These are phyloP conservation scores for Monosporascus sp. DNA, from an alignment of 2,329 filamentous ascomycete species.

Conservation along the genomic window DNA sequence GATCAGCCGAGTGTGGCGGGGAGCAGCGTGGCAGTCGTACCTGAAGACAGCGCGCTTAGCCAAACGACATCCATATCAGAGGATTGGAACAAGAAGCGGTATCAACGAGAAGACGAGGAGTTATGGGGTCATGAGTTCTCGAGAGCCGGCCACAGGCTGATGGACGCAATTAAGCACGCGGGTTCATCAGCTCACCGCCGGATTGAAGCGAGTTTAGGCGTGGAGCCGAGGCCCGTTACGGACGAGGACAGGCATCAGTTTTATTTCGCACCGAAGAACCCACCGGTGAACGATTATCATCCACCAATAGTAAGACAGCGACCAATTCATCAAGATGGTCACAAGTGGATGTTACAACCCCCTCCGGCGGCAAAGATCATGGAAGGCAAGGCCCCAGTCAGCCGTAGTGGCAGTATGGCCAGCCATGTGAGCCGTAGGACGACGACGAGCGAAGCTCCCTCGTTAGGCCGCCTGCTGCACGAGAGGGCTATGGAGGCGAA, in stretches of 20 bases:
- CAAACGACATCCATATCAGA: conserved; percentile 36
- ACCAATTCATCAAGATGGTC: conserved; percentile 62
- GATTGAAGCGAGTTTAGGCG: conserved; percentile 46
- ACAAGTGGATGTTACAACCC: conserved; percentile 88
- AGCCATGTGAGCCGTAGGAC: conserved; percentile 45
- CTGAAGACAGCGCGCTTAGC: conserved; percentile 38
- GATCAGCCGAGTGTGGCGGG: conserved; percentile 39
- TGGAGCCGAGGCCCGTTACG: conserved; percentile 47
- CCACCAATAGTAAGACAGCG: conserved; percentile 77
- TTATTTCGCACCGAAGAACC: conserved; percentile 56
- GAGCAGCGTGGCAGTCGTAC: conserved; percentile 30
- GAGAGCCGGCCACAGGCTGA: conserved; percentile 49
- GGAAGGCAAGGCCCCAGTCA: conserved; percentile 74
- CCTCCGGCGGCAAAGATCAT: conserved; percentile 86
- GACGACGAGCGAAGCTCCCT: conserved; percentile 34
- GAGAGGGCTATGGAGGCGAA: conserved; percentile 43
- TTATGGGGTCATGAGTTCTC: conserved; percentile 67
- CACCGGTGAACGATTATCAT: conserved; percentile 79
- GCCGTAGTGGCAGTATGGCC: conserved; percentile 53
- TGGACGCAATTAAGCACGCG: conserved; percentile 54
- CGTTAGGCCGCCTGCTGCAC: conserved; percentile 37
- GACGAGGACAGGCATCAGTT: conserved; percentile 50
- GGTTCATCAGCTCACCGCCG: conserved; percentile 49
- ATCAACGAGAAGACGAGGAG: conserved; percentile 83
- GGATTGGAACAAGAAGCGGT: conserved; percentile 72